phyloP scores from a whole-genome alignment of 179 eudicot species.

The Silene noctiflora region DNA sequence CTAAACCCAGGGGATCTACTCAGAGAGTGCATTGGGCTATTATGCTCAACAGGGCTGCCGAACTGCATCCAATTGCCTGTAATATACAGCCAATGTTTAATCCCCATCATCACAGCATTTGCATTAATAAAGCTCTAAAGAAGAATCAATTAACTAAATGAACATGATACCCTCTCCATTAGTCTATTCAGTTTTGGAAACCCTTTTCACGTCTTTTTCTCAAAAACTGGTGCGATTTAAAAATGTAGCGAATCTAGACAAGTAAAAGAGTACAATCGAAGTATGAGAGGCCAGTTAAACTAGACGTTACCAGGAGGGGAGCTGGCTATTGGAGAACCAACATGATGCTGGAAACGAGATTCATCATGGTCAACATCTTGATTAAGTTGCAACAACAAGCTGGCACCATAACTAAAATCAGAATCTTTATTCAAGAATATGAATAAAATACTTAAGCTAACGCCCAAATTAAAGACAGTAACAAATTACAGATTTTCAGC shows the following conservation, averaged over 20 bases:
- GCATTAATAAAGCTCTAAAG: too few relatives aligned
- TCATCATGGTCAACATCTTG: conserved; percentile 77
- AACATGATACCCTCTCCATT: too few relatives aligned
- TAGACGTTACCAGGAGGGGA: conserved; percentile 67
- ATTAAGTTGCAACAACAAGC: conserved; percentile 62
- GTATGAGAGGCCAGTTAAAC: conserved; percentile 10
- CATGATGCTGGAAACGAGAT: conserved; percentile 53
- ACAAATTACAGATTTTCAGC: neutral
- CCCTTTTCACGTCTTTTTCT: too few relatives aligned
- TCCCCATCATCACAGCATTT: too few relatives aligned
- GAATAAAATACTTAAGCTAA: neutral
- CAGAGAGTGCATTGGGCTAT: conserved; percentile 41
- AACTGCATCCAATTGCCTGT: conserved; percentile 66
- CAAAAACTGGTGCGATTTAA: too few relatives aligned
- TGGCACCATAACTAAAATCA: conserved; percentile 26
- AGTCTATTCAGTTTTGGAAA: too few relatives aligned
- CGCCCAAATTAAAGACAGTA: neutral
- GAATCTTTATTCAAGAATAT: conserved; percentile 10
- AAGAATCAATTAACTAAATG: too few relatives aligned
- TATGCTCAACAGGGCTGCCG: conserved; percentile 57
- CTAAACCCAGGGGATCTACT: conserved; percentile 50
- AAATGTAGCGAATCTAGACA: too few relatives aligned
- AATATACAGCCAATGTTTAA: too few relatives aligned
- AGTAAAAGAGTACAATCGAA: neutral
- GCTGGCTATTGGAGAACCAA: conserved; percentile 52